Base-by-base conservation (phyloP, 2,329 filamentous ascomycete genomes). In the Phaeomoniella chlamydospora region DNA sequence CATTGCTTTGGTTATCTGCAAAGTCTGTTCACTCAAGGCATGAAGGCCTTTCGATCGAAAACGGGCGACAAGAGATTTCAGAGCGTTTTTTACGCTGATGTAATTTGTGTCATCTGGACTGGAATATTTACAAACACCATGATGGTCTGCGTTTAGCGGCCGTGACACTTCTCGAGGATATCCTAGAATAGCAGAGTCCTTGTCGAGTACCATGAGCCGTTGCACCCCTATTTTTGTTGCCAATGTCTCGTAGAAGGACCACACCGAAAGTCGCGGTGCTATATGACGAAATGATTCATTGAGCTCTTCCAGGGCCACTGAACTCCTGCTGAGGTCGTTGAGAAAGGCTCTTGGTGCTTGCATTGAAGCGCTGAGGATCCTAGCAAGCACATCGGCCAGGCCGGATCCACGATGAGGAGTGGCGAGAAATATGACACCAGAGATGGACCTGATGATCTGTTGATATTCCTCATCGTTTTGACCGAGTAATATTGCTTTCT, bases 201-300 rank as follows among this genome's bases (percentile, higher is more conserved):
- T 43, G 6, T 42, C 34, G 2, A 55, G 41, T 35, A 55, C 43
- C 29, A 54, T 42, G n/a, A n/a, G n/a, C n/a, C n/a, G 50, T 15
- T 42, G 40, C 17, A 46, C 17, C 18, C 47, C 52, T 9, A 51
- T 38, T 11, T 41, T 43, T 4, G 49, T 46, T 13, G 46, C 45
- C 15, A 54, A 40, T 0, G 59, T 65, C 40, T 68, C 65, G 42
- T 65, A 67, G 42, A 68, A 68, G 0, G 63, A 67, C 44, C 54
- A 53, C 3, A 67, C 45, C 2, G 50, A 43, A 1, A 67, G 40
- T 13, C 49, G 46, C 3, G 47, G 41, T 0, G 55, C 53, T 39
- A 57, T 45, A 34, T 64, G 54, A 1, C 58, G 56, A 41, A 68
- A 69, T 18, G 55, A 44, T 3, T 66, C 59, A 42, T 68, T 68